Base-by-base conservation (phyloP, 768 basidiomycete genomes). In the Gloeopeniophorella convolvens region DNA sequence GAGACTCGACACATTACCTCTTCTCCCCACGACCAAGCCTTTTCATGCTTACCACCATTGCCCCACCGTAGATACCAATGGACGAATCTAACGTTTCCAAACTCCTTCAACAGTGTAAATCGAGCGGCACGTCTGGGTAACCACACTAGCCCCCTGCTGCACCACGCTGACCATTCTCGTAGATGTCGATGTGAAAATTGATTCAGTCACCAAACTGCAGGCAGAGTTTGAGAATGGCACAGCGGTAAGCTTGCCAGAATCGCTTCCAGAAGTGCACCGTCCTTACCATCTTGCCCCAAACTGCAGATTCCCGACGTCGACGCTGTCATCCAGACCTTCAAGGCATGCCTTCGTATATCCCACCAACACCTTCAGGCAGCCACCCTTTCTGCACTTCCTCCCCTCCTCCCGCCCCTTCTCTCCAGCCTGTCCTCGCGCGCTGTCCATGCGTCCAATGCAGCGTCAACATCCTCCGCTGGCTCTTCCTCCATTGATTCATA, bases 311-410 rank as follows among this genome's bases (percentile, higher is more conserved):
- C 74, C 23, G 89, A 91, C 62, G 65, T 81, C 7, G 91, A 93
- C 61, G 68, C 72, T 32, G 71, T 92, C 62, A 75, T 92, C 52
- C 70, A 70, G 50, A 71, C 76, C 32, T 74, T 94, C 62, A 90
- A 86, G 66, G 60, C 81, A 31, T 88, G 82, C 59, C 75, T 93
- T 59, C 79, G 87, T 59, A 82, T 82, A 36, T 76, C 89, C 39
- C 90, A 93, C 68, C 82, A 88, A 61, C 88, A 90, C 60, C 71
- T 94, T 33, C 79, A 82, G 7, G 81, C 80, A 47, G 89, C 90
- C 30, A 82, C 89, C 26, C 71, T 93, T 58, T 74, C 78, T 50
- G 79, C 79, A 27, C 68, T 93, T 31, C 82, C 82, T 13, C 71
- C 80, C 8, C 69, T 86, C 48, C 73, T 88, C 30, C 80, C 81